phyloP scores from a whole-genome alignment of 768 basidiomycete genomes.

The Boletales sp. region DNA sequence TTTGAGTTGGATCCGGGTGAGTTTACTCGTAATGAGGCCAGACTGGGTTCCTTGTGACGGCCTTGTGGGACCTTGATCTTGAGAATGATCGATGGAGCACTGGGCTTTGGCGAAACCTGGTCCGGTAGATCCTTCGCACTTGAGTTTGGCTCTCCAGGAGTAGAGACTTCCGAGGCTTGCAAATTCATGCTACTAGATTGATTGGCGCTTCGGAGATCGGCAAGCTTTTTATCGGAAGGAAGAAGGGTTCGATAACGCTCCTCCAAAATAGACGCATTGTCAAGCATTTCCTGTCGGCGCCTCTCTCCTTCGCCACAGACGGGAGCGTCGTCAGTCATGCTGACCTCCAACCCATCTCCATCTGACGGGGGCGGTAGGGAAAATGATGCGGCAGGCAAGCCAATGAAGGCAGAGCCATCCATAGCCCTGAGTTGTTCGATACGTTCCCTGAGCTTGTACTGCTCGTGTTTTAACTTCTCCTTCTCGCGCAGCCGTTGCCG shows the following conservation, averaged over 20 bases:
- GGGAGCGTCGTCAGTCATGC: constrained; percentile 35
- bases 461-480: constrained; percentile 88
- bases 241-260: constrained; percentile 73
- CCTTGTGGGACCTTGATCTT: constrained; percentile 34
- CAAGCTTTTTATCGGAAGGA: constrained; percentile 55
- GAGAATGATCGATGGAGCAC: constrained; percentile 26
- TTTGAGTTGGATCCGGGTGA: constrained; percentile 18
- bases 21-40: constrained; percentile 4
- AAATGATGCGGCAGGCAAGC: constrained; percentile 57
- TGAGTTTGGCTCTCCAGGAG: constrained; percentile 13
- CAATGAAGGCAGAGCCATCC: constrained; percentile 67
- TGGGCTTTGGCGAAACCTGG: constrained; percentile 16
- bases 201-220: constrained; percentile 27
- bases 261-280: constrained; percentile 61
- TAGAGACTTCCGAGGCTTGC: constrained; percentile 14
- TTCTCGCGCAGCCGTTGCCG: constrained; percentile 83
- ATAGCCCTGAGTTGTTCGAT: constrained; percentile 79
- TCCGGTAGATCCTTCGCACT: constrained; percentile 5
- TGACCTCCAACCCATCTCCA: constrained; percentile 26
- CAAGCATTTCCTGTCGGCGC: constrained; percentile 70
- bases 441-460: constrained; percentile 86
- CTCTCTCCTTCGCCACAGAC: constrained; percentile 65
- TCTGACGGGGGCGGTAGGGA: constrained; percentile 30
- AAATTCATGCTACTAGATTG: constrained; percentile 12
- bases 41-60: constrained; percentile 16